Conservation (phyloP, 257 asterid species). For the Ballota nigra region DNA sequence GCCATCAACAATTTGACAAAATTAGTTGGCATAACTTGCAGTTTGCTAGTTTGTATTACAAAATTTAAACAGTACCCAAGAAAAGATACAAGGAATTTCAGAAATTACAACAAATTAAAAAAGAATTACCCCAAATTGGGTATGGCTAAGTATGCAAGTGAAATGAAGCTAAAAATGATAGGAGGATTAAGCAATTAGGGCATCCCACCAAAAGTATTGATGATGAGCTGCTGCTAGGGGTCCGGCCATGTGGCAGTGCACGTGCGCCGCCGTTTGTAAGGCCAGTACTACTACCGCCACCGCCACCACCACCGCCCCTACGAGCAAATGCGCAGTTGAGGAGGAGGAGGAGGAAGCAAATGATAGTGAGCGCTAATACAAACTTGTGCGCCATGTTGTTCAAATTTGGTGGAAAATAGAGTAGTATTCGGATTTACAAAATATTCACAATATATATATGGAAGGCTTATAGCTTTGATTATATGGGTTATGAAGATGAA, state of each 20-base stretch:
- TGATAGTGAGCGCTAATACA: conserved; percentile 23
- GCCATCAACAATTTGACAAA: too few species aligned
- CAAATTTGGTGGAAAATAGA: too few species aligned
- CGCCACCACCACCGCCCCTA: conserved; percentile 15
- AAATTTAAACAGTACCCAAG: too few species aligned
- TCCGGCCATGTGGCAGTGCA: not conserved
- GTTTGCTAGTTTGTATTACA: too few species aligned
- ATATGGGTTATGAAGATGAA: not conserved
- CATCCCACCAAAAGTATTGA: not conserved
- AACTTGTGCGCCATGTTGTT: conserved; percentile 23
- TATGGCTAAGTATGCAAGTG: not conserved
- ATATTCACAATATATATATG: too few species aligned
- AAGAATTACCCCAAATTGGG: too few species aligned
- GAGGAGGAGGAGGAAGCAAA: conserved; percentile 44
- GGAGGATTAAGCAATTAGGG: not conserved
- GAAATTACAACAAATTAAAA: too few species aligned
- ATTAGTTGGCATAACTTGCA: too few species aligned
- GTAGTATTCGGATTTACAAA: not conserved
- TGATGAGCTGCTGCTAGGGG: not conserved
- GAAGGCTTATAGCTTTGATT: not conserved
- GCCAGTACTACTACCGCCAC: conserved; percentile 21
- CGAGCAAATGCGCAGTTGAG: conserved; percentile 29
- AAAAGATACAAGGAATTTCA: too few species aligned
- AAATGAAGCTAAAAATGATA: not conserved
- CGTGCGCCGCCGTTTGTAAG: not conserved